Evolutionary conservation across 345 rosid species (phyloP), one percentile per base, ranked within the genome.

Genomic region (Combretum micranthum): DNA sequence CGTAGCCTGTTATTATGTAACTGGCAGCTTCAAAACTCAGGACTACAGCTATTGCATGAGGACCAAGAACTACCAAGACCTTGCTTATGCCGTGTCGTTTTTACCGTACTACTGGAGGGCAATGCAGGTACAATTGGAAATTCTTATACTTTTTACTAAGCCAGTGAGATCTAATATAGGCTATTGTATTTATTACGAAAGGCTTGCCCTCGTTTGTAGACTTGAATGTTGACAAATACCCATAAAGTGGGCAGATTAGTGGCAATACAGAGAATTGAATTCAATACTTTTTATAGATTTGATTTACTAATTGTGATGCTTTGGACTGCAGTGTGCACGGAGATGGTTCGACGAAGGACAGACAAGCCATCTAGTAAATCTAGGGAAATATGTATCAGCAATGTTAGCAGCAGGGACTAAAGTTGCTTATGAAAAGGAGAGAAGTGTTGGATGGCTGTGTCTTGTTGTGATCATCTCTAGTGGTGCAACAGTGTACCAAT

Each of bases 21-120:
- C 97, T 0, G 95, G 97, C n/a, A 87, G 97, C 86, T 94, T 70
- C 75, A 83, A 80, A 78, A 87, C 83, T 0, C 96, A 89, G 51
- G 90, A 94, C 76, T 94, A 82, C 44, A 82, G 87, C 56, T 85
- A 89, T 54, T 94, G 99, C 84, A 85, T 72, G 84, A 81, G 76
- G 61, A 77, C 81, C 32, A 77, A 71, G 52, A 80, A 87, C 66
- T 94, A 77, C 77, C 80, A 80, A 48, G 97, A 94, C 78, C 88
- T 94, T 37, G 85, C 93, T 13, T 94, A 87, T 54, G 97, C 97
- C 2, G 96, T 90, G 32, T 94, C 99, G 64, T 94, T 94, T 70
- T 75, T 94, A 4, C 99, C 99, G 21, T 94, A 94, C 72, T 90
- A 90, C 82, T 94, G 97, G 99, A 85, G 99, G 62, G 97, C 99